Percentiles rank a stretch among this genome's conserved stretches.
phyloP scores from a whole-genome alignment of 2,329 filamentous ascomycete genomes.

The Neonectria ditissima region DNA sequence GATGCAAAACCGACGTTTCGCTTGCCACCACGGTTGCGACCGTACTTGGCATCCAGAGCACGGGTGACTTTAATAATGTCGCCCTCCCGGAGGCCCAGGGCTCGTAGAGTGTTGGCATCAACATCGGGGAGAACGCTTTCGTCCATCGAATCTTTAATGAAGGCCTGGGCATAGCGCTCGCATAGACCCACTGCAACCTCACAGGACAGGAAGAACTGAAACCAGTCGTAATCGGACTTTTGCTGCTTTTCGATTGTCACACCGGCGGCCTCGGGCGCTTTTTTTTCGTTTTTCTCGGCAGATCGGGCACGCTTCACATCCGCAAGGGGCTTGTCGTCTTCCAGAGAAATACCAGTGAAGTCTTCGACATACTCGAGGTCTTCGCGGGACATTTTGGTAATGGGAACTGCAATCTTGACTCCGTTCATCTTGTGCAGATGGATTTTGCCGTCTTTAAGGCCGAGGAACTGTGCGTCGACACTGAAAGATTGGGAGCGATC shows the following conservation, averaged over 20 bases:
- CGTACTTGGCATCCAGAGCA: constrained; percentile 82
- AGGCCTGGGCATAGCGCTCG: constrained; percentile 92
- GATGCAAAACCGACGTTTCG: constrained; percentile 34
- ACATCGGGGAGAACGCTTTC: constrained; percentile 93
- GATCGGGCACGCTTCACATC: constrained; percentile 75
- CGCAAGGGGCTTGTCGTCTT: constrained; percentile 93
- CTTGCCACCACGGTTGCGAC: constrained; percentile 65
- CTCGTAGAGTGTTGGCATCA: constrained; percentile 83
- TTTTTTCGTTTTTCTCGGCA: constrained; percentile 48
- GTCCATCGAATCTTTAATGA: constrained; percentile 93
- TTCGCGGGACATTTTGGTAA: constrained; percentile 94
- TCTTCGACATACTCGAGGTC: constrained; percentile 96
- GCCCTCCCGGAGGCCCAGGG: constrained; percentile 92
- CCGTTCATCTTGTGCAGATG: constrained; percentile 98
- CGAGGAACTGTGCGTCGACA: constrained; percentile 96
- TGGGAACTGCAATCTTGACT: constrained; percentile 96
- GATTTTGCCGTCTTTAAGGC: constrained; percentile 94
- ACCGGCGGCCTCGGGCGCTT: constrained; percentile 58
- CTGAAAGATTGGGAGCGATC: constrained; percentile 96
- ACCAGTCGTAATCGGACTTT: constrained; percentile 94
- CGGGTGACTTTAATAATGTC: constrained; percentile 98
- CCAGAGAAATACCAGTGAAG: constrained; percentile 86
- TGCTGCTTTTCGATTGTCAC: constrained; percentile 71
- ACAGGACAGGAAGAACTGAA: constrained; percentile 95
- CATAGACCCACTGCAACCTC: constrained; percentile 94